Evolutionary conservation across 768 basidiomycete species (phyloP), one percentile per base, ranked within the genome.

Genomic region (Xerocomus brunneocitrinus): DNA sequence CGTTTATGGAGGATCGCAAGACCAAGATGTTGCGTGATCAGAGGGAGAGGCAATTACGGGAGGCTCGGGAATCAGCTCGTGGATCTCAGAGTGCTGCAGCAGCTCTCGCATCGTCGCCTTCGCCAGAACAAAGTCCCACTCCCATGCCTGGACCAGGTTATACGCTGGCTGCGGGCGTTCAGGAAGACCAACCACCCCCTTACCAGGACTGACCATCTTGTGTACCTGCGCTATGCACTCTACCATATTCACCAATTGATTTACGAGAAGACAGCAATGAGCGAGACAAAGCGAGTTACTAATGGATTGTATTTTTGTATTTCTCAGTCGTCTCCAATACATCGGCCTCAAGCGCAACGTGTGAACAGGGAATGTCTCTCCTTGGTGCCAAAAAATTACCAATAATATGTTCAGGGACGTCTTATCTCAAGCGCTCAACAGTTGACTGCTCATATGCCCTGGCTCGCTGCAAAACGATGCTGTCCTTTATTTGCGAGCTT

Each of bases 1-100:
- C 85, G 2, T 91, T 81, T 64, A 76, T 90, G 62, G 91, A 93
- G 44, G 91, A 93, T 63, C 79, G 91, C 47, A 84, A 76, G 62
- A 69, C 72, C 1, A 85, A 83, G 61, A 66, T 70, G 60, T 49
- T 78, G 54, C 69, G 67, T 8, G 82, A 89, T 54, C 73, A 85
- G 60, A 74, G 81, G 58, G 89, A 91, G 57, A 78, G 70, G 63
- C 72, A 80, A 55, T 71, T 66, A 47, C 71, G 81, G 41, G 72
- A 62, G 50, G 77, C 76, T 40, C 72, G 74, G 44, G 72, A 67
- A 36, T 67, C 61, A 3, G 64, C 50, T 5, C 53, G 8, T n/a
- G 57, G n/a, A 16, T 39, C 54, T 27, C 44, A 34, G 19, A 32
- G 22, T 16, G 27, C 24, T 2, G 14, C 35, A 2, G 19, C 38